Percentiles rank a stretch among this genome's conserved stretches.
Evolutionary conservation across 2,329 filamentous ascomycete species (phyloP).

Genomic region (Emmonsiellopsis sp.): DNA sequence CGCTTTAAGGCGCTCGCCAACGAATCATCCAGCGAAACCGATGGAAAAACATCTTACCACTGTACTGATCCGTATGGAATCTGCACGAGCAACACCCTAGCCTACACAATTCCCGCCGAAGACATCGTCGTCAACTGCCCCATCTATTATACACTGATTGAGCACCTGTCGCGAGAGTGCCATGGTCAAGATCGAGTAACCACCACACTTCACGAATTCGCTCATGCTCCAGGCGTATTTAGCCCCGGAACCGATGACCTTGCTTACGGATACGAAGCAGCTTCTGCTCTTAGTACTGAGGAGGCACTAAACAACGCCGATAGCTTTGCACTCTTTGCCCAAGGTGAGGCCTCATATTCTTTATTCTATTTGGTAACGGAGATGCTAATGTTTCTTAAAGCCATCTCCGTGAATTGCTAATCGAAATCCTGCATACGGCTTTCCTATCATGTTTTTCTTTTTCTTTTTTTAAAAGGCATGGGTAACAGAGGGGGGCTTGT

Average conservation of each 20-base stretch:
- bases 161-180: slow-evolving; percentile 43
- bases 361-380: neutral
- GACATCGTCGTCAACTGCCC: slow-evolving; percentile 55
- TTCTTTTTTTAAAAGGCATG: neutral
- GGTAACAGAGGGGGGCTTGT: too few relatives aligned
- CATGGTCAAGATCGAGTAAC: slow-evolving; percentile 58
- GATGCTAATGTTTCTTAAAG: slow-evolving; percentile 2
- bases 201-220: slow-evolving; percentile 57
- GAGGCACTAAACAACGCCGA: slow-evolving; percentile 58
- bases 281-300: slow-evolving; percentile 35
- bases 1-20: slow-evolving; percentile 44
- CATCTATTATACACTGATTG: slow-evolving; percentile 46
- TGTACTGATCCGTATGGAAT: slow-evolving; percentile 50
- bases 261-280: slow-evolving; percentile 48
- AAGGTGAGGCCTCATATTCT: slow-evolving; percentile 25
- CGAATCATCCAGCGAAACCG: slow-evolving; percentile 46
- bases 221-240: slow-evolving; percentile 49
- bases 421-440: neutral
- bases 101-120: slow-evolving; percentile 50
- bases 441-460: neutral
- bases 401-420: slow-evolving; percentile 7
- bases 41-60: slow-evolving; percentile 45
- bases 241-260: slow-evolving; percentile 51
- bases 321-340: slow-evolving; percentile 47
- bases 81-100: slow-evolving; percentile 47